A percentile compares a stretch with the other conserved stretches of the same genome.
Conservation (phyloP, 495 filamentous ascomycete species). For the Hypoxylon lenormandii region DNA sequence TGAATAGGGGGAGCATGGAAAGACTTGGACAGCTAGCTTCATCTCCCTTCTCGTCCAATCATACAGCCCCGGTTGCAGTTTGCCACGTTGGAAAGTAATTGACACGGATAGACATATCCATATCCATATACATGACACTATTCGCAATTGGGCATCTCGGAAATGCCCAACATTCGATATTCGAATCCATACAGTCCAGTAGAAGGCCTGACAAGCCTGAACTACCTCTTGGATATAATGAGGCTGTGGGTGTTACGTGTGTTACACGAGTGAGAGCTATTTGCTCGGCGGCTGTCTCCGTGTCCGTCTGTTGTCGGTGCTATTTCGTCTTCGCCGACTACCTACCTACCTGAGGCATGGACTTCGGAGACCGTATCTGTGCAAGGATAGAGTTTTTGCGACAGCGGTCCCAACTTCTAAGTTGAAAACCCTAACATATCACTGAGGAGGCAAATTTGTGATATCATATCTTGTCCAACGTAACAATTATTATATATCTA, state of each 20-base stretch:
- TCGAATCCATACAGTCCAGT: too few relatives aligned
- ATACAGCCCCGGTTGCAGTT: constrained; percentile 7
- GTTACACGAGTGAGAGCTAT: constrained; percentile 15
- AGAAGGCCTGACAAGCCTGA: too few relatives aligned
- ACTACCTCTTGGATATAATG: too few relatives aligned
- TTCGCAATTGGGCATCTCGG: constrained; percentile 15
- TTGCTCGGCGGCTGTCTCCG: background rate
- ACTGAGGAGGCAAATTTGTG: too few relatives aligned
- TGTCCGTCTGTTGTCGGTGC: background rate
- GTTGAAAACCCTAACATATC: too few relatives aligned
- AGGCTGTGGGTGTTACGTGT: background rate
- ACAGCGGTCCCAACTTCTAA: too few relatives aligned
- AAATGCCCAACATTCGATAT: constrained; percentile 11
- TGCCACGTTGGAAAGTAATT: constrained; percentile 17
- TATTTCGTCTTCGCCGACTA: too few relatives aligned
- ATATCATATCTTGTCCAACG: too few relatives aligned
- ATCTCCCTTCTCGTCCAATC: constrained; percentile 25
- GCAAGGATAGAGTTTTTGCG: too few relatives aligned
- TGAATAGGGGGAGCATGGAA: constrained; percentile 15
- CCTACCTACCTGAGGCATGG: too few relatives aligned
- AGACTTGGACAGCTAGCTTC: constrained; percentile 19
- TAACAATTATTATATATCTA: too few relatives aligned
- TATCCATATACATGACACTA: constrained; percentile 15
- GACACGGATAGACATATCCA: background rate
- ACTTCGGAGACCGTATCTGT: too few relatives aligned